Percentiles rank a stretch among this genome's conserved stretches.
Conservation (phyloP, 78 protist genomes). For the slime mould (Dictyostelium discoideum) region DNA sequence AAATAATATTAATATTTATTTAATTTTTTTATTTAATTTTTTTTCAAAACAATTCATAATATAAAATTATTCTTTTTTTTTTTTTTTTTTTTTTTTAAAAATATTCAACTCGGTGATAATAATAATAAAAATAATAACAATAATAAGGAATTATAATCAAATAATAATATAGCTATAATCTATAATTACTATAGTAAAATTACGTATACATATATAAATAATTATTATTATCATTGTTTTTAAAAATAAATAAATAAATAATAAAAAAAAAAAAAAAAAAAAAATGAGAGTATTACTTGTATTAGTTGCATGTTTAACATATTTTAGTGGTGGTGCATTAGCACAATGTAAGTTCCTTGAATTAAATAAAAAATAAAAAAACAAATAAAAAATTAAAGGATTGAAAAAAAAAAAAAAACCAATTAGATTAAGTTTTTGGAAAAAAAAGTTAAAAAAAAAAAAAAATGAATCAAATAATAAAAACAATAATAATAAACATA, state of each 20-base stretch:
- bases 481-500: no score
- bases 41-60: background rate
- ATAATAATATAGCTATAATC: background rate
- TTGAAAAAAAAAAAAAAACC: no score
- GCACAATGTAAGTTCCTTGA: background rate
- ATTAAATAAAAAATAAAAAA: no score
- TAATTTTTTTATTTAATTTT: no score
- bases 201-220: background rate
- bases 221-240: background rate
- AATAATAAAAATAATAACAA: no score
- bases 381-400: no score
- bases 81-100: no score
- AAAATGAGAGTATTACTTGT: background rate
- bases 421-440: no score
- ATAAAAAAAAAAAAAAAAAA: background rate
- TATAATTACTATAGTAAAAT: background rate
- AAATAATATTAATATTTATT: no score
- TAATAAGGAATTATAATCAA: background rate
- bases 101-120: background rate
- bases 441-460: no score
- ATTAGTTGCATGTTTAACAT: constrained; percentile 11
- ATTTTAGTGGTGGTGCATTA: background rate
- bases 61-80: no score
- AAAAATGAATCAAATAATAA: no score
- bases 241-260: background rate